Evolutionary conservation across 192 early-diverging fungal genomes (phyloP).

Genomic region (Lobosporangium transversale): DNA sequence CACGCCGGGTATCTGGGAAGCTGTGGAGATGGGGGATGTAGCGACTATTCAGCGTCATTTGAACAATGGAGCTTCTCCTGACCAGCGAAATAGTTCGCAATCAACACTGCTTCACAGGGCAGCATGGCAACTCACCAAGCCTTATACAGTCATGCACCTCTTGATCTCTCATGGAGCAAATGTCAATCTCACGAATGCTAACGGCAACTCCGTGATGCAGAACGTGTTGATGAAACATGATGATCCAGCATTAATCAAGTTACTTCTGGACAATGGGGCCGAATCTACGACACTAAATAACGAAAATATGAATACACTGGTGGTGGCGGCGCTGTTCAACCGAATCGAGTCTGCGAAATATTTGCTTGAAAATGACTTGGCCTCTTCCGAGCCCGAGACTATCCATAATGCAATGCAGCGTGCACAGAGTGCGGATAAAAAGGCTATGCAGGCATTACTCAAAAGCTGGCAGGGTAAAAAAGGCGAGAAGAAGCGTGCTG

Average conservation of each 20-base stretch:
- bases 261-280: constrained; percentile 40
- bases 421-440: constrained; percentile 32
- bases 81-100: constrained; percentile 30
- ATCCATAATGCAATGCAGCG: constrained; percentile 20
- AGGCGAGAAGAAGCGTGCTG: constrained; percentile 24
- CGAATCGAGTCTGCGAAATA: constrained; percentile 30
- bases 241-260: constrained; percentile 33
- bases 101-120: constrained; percentile 40
- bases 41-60: constrained; percentile 29
- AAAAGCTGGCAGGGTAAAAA: constrained; percentile 44
- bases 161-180: constrained; percentile 44
- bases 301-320: constrained; percentile 44
- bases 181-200: constrained; percentile 40
- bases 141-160: constrained; percentile 34
- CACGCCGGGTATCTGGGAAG: constrained; percentile 40
- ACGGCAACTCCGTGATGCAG: constrained; percentile 48
- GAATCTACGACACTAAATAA: constrained; percentile 36
- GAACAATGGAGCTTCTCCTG: constrained; percentile 36
- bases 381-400: constrained; percentile 22
- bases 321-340: constrained; percentile 39
- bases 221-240: constrained; percentile 52
- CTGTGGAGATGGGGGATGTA: constrained; percentile 28
- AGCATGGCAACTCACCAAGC: constrained; percentile 32
- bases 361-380: constrained; percentile 36
- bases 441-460: constrained; percentile 27